A percentile compares a stretch with the other conserved stretches of the same genome.
Conservation (phyloP, 2,329 filamentous ascomycete species). For the Phoma sp. region DNA sequence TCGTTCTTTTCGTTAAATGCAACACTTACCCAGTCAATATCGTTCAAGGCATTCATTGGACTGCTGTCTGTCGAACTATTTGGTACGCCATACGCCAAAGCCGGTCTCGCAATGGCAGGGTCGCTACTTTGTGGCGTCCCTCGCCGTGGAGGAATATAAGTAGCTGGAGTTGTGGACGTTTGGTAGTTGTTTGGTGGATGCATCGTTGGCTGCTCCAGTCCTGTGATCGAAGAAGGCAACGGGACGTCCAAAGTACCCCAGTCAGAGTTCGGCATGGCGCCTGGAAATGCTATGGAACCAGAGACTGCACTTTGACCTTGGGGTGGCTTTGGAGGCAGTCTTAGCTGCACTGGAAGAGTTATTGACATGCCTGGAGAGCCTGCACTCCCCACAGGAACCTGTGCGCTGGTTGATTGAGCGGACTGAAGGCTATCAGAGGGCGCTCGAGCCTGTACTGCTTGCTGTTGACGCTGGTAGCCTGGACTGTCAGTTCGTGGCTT, state of each 20-base stretch:
- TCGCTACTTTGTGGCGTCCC: constrained; percentile 4
- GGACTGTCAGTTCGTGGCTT: constrained; percentile 43
- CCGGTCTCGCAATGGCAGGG: not conserved
- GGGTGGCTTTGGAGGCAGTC: not conserved
- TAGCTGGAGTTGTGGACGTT: not conserved
- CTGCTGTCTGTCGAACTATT: constrained; percentile 19
- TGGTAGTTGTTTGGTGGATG: constrained; percentile 11
- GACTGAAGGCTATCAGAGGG: constrained; percentile 9
- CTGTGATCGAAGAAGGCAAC: constrained; percentile 3
- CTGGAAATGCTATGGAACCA: constrained; percentile 21
- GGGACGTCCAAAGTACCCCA: constrained; percentile 34
- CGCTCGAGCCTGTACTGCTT: constrained; percentile 17
- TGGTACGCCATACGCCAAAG: not conserved
- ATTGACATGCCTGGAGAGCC: not conserved
- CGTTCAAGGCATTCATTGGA: constrained; percentile 47
- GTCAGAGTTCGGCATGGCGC: constrained; percentile 32
- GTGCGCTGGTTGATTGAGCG: not conserved
- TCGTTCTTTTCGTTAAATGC: no score
- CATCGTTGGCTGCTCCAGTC: constrained; percentile 9
- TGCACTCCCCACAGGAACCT: not conserved
- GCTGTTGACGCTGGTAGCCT: constrained; percentile 8
- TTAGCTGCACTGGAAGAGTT: constrained; percentile 10
- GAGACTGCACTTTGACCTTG: constrained; percentile 3
- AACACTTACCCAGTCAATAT: constrained; percentile 69
- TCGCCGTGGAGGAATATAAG: not conserved